Conservation (phyloP, 208 protist genomes). For the Novymonas esmeraldas region DNA sequence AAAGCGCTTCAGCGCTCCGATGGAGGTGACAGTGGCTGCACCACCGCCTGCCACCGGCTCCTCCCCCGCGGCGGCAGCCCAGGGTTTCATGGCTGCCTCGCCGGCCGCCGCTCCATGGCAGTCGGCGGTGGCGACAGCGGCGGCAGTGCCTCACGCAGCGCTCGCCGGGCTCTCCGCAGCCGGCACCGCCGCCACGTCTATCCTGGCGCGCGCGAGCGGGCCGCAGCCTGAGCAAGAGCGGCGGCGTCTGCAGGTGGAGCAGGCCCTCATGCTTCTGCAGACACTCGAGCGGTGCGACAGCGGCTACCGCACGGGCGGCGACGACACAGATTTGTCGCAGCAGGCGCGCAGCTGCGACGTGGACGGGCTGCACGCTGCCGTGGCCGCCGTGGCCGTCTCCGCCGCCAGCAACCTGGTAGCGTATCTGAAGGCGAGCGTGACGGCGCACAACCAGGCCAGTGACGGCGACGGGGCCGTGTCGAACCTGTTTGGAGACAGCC, state of each 20-base stretch:
- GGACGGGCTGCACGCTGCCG: constrained; percentile 33
- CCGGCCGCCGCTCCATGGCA: constrained; percentile 11
- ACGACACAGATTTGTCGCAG: constrained; percentile 35
- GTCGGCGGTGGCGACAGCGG: not conserved
- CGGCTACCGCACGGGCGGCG: constrained; percentile 43
- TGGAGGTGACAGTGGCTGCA: constrained; percentile 25
- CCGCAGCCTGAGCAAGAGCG: constrained; percentile 30
- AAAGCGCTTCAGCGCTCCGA: constrained; percentile 47
- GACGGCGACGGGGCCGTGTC: constrained; percentile 19
- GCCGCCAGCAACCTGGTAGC: constrained; percentile 53
- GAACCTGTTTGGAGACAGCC: constrained; percentile 16
- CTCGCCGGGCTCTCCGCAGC: constrained; percentile 1
- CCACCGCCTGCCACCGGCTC: not conserved
- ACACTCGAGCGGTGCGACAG: constrained; percentile 55
- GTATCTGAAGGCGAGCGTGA: constrained; percentile 41
- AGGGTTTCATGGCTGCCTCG: constrained; percentile 1
- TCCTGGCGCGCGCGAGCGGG: constrained; percentile 15
- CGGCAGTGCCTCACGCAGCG: constrained; percentile 4
- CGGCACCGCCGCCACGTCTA: constrained; percentile 5
- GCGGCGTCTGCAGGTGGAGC: constrained; percentile 21
- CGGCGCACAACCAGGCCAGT: constrained; percentile 19
- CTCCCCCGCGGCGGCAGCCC: not conserved
- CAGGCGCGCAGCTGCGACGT: constrained; percentile 20
- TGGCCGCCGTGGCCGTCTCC: constrained; percentile 30
- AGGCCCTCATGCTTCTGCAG: constrained; percentile 32